Evolutionary conservation across 176 grass and related monocot species (phyloP), one percentile per base, ranked within the genome.

Genomic region (Aechmea fasciata): DNA sequence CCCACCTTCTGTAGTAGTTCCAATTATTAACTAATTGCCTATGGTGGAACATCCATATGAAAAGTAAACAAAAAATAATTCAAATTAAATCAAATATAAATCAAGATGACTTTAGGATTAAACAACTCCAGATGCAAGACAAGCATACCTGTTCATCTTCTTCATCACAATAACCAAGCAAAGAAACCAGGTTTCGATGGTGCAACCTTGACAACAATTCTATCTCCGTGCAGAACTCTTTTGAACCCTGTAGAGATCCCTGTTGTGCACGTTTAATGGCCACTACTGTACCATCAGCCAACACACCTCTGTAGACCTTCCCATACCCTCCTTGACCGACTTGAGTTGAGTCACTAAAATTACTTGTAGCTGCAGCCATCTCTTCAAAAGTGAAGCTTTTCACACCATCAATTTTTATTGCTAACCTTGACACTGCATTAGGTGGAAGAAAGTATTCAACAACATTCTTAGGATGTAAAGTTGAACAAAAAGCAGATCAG

Each of bases 111-210:
- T 69, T 26, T 11, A 65, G 12, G 50, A 50, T 11, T 62, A 77
- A 51, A 69, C 47, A 47, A 53, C 10, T 22, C 17, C 15, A 64
- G 50, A 33, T 50, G 52, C 23, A 4, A 61, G 49, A 78, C 6
- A 15, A 52, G 2, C 25, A 53, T 51, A 91, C 88, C 88, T 91
- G 88, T 65, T 91, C 88, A 62, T 91, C 88, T 47, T 91, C 84
- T 82, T 91, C 88, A 53, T 91, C 88, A 71, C 88, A 91, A 80
- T 87, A 91, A 74, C 88, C 88, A 74, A 91, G 67, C 82, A 91
- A 80, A 65, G 88, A 84, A 65, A 91, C 88, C 63, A 87, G 50
- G 57, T 91, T 87, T 49, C 84, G 72, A 67, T 91, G 88, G 82
- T 91, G 88, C 75, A 91, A 67, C 76, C 88, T 87, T 17, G 88